Conservation (phyloP, 352 stramenopile species). For the Phytopythium mirpurense region DNA sequence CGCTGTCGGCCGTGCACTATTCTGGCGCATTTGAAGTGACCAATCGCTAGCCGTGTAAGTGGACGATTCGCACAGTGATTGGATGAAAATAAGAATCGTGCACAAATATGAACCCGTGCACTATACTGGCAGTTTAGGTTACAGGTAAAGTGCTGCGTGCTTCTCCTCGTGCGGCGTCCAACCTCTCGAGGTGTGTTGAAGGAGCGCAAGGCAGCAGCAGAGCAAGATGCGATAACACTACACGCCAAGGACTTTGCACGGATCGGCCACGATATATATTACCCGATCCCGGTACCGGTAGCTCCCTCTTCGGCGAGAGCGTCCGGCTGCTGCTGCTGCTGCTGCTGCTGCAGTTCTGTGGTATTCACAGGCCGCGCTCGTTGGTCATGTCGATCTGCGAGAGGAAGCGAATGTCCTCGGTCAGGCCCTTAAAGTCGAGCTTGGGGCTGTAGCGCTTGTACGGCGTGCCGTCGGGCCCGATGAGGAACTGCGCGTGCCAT, state of each 20-base stretch:
- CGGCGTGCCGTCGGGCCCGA: constrained; percentile 66
- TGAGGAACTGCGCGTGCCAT: constrained; percentile 44
- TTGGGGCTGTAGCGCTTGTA: constrained; percentile 81
- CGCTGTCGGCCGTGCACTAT: background rate
- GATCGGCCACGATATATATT: too few relatives aligned
- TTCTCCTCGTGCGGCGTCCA: too few relatives aligned
- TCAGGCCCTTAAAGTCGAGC: constrained; percentile 53
- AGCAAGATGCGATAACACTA: too few relatives aligned
- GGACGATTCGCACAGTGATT: background rate
- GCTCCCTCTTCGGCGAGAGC: too few relatives aligned
- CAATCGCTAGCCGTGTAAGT: background rate
- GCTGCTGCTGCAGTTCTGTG: too few relatives aligned
- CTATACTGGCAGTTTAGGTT: too few relatives aligned
- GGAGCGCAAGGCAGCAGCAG: too few relatives aligned
- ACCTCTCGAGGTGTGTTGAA: too few relatives aligned
- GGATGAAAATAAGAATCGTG: background rate
- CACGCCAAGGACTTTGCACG: too few relatives aligned
- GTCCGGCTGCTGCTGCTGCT: too few relatives aligned
- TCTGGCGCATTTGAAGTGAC: background rate
- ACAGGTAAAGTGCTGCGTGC: too few relatives aligned
- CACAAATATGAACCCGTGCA: background rate
- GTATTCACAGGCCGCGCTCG: constrained; percentile 30
- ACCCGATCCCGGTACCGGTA: too few relatives aligned
- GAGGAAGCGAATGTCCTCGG: constrained; percentile 64
- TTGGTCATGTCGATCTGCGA: constrained; percentile 32